phyloP scores from a whole-genome alignment of 352 stramenopile genomes.

The Phytophthora macrochlamydospora region DNA sequence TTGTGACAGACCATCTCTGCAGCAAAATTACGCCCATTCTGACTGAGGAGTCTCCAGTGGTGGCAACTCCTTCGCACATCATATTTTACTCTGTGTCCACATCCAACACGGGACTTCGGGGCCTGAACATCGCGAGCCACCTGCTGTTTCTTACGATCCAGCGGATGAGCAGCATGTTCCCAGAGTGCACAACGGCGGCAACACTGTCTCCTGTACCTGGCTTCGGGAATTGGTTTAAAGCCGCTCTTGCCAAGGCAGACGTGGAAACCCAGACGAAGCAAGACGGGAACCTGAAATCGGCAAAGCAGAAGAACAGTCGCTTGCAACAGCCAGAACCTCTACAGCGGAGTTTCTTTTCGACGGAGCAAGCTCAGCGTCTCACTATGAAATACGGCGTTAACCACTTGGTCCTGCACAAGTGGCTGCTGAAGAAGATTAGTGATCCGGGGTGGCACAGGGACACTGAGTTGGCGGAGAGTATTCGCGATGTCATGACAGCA shows the following conservation, averaged over 20 bases:
- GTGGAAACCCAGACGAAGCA: slow-evolving; percentile 24
- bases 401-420: slow-evolving; percentile 63
- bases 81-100: slow-evolving; percentile 90
- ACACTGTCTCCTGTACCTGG: slow-evolving; percentile 83
- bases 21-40: slow-evolving; percentile 69
- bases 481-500: slow-evolving; percentile 55
- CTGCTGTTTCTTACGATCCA: slow-evolving; percentile 86
- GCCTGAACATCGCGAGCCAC: slow-evolving; percentile 83
- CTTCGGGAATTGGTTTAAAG: slow-evolving; percentile 74
- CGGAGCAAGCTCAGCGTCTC: slow-evolving; percentile 52
- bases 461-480: slow-evolving; percentile 45
- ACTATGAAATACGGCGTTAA: slow-evolving; percentile 67
- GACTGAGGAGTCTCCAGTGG: slow-evolving; percentile 46
- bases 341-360: slow-evolving; percentile 55
- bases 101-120: slow-evolving; percentile 75
- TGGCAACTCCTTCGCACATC: slow-evolving; percentile 67
- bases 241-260: slow-evolving; percentile 36
- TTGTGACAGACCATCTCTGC: slow-evolving; percentile 75
- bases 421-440: slow-evolving; percentile 66
- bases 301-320: slow-evolving; percentile 14
- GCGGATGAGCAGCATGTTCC: slow-evolving; percentile 69
- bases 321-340: slow-evolving; percentile 24
- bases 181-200: slow-evolving; percentile 63
- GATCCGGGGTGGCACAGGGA: slow-evolving; percentile 57
- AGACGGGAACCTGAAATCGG: slow-evolving; percentile 21